These are phyloP conservation scores for Boletellus ananas DNA, from an alignment of 768 basidiomycete species.

Conservation along the genomic window DNA sequence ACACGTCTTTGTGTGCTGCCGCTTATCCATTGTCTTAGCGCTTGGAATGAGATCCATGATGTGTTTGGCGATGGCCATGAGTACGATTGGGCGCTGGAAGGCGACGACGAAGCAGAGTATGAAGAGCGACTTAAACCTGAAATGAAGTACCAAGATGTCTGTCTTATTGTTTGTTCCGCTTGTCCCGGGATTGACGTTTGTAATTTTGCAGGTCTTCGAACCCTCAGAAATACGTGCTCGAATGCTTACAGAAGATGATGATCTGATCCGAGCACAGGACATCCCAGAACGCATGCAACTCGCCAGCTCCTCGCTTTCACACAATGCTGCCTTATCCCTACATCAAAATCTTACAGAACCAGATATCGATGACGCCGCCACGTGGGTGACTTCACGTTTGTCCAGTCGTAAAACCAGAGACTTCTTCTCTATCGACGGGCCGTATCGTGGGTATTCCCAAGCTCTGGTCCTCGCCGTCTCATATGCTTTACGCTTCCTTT, in stretches of 20 bases:
- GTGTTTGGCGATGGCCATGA: slow-evolving; percentile 97
- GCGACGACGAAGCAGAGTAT: slow-evolving; percentile 58
- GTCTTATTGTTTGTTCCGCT: slow-evolving; percentile 14
- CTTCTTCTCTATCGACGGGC: slow-evolving; percentile 66
- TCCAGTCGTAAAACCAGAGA: slow-evolving; percentile 67
- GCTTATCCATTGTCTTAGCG: slow-evolving; percentile 43
- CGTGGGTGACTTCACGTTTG: slow-evolving; percentile 83
- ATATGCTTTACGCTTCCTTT: slow-evolving; percentile 73
- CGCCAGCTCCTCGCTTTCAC: slow-evolving; percentile 77
- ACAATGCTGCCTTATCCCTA: slow-evolving; percentile 54
- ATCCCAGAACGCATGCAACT: slow-evolving; percentile 96
- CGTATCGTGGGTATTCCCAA: slow-evolving; percentile 54
- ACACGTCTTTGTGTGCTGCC: neutral
- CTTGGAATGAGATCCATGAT: slow-evolving; percentile 94
- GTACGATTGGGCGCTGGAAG: slow-evolving; percentile 90
- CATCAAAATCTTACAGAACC: slow-evolving; percentile 63
- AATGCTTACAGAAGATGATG: slow-evolving; percentile 89
- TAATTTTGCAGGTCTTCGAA: slow-evolving; percentile 78
- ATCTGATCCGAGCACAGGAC: slow-evolving; percentile 84
- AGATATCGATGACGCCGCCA: slow-evolving; percentile 76
- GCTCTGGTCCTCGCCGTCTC: slow-evolving; percentile 78
- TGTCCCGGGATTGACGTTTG: slow-evolving; percentile 1
- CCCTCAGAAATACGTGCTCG: slow-evolving; percentile 91
- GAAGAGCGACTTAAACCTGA: slow-evolving; percentile 57
- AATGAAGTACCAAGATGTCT: slow-evolving; percentile 82